phyloP scores from a whole-genome alignment of 2,329 filamentous ascomycete species.

The Fusarium nelsonii region DNA sequence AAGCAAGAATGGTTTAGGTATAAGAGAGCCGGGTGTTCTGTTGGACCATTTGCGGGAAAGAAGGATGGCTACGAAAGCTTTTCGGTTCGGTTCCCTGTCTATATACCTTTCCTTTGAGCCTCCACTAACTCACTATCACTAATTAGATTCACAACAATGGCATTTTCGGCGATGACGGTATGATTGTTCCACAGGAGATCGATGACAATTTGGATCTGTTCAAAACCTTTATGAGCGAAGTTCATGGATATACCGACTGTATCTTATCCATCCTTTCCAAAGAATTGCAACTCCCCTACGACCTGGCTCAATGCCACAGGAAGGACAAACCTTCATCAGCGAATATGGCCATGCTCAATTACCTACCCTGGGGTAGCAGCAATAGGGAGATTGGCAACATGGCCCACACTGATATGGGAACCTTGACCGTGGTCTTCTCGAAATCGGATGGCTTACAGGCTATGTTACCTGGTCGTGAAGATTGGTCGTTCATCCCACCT shows the following conservation, averaged over 20 bases:
- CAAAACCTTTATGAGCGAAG: neutral
- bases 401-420: conserved; percentile 42
- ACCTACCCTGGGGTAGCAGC: conserved; percentile 33
- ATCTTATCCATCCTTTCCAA: conserved; percentile 2
- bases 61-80: conserved; percentile 25
- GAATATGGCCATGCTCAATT: conserved; percentile 34
- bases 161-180: neutral
- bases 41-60: conserved; percentile 18
- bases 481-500: conserved; percentile 35
- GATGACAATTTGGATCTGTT: neutral
- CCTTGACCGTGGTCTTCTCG: conserved; percentile 41
- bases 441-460: conserved; percentile 37
- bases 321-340: conserved; percentile 30
- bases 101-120: neutral
- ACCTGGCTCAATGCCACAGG: conserved; percentile 7
- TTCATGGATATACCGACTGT: conserved; percentile 1
- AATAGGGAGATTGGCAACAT: conserved; percentile 28
- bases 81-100: neutral
- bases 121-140: neutral
- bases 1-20: conserved; percentile 1
- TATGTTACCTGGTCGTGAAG: conserved; percentile 27
- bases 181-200: neutral
- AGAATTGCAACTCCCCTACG: neutral
- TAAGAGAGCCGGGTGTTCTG: conserved; percentile 19
- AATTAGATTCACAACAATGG: conserved; percentile 10